A percentile compares a stretch with the other conserved stretches of the same genome.
These are phyloP conservation scores for Candida caryicola DNA, from an alignment of 805 yeast genomes.

Conservation along the genomic window DNA sequence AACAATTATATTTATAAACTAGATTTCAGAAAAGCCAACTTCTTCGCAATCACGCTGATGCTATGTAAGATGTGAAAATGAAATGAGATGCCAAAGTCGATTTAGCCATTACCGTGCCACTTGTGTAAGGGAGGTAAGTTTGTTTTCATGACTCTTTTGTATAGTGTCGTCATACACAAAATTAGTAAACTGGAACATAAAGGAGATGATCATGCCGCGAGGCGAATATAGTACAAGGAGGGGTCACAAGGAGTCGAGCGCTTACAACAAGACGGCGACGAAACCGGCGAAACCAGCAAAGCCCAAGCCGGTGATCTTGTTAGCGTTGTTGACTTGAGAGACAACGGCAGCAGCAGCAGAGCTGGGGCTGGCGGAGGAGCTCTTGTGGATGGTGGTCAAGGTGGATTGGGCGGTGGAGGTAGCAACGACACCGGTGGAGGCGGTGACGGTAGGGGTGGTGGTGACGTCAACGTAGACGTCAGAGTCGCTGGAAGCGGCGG, in stretches of 20 bases:
- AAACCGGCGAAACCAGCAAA: constrained; percentile 42
- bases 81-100: not conserved
- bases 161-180: too few species aligned
- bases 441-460: constrained; percentile 47
- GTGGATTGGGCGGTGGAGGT: constrained; percentile 39
- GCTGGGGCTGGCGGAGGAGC: constrained; percentile 13
- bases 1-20: too few species aligned
- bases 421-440: constrained; percentile 47
- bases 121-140: not conserved
- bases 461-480: constrained; percentile 48
- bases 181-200: too few species aligned
- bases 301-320: constrained; percentile 28
- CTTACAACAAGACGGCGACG: constrained; percentile 38
- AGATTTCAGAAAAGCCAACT: too few species aligned
- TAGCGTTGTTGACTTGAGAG: constrained; percentile 32
- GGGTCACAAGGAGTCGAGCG: not conserved
- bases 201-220: not conserved
- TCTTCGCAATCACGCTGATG: not conserved
- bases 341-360: constrained; percentile 23
- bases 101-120: not conserved
- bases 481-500: constrained; percentile 21
- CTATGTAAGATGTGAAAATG: not conserved
- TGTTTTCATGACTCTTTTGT: too few species aligned
- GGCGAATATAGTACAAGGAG: not conserved
- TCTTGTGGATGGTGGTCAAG: constrained; percentile 29